Conservation (phyloP, 208 protist species). For the Leptomonas pyrrhocoris region DNA sequence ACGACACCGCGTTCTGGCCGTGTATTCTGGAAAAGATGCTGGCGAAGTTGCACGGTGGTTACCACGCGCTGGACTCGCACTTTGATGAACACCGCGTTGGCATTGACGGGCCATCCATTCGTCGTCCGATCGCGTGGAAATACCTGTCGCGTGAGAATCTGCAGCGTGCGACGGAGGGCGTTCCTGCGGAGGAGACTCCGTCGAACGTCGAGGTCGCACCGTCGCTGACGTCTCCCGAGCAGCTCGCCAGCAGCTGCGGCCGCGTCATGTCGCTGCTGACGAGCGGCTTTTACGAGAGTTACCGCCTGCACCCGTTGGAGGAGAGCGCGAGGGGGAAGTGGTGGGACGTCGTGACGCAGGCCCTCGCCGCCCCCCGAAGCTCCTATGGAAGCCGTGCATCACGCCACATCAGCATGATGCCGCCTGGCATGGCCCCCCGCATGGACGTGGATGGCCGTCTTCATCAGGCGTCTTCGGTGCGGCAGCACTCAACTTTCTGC, state of each 20-base stretch:
- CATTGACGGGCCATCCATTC: conserved; percentile 27
- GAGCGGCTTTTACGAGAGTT: conserved; percentile 30
- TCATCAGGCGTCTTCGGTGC: background rate
- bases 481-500: background rate
- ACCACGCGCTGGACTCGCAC: conserved; percentile 60
- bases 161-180: conserved; percentile 40
- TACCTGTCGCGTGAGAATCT: conserved; percentile 31
- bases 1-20: conserved; percentile 56
- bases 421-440: background rate
- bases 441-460: background rate
- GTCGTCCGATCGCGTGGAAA: conserved; percentile 17
- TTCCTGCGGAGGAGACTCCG: background rate
- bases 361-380: conserved; percentile 5
- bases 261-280: conserved; percentile 25
- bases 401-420: background rate
- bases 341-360: conserved; percentile 16
- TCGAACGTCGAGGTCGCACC: background rate
- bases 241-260: conserved; percentile 25
- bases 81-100: conserved; percentile 28
- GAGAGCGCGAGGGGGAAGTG: background rate
- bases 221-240: conserved; percentile 36
- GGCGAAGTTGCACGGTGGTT: conserved; percentile 85
- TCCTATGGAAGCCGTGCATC: background rate
- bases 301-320: conserved; percentile 26
- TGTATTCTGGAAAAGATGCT: conserved; percentile 87